Evolutionary conservation across 371 early-diverging fungal species (phyloP).

Genomic region (Mucor circinelloides): DNA sequence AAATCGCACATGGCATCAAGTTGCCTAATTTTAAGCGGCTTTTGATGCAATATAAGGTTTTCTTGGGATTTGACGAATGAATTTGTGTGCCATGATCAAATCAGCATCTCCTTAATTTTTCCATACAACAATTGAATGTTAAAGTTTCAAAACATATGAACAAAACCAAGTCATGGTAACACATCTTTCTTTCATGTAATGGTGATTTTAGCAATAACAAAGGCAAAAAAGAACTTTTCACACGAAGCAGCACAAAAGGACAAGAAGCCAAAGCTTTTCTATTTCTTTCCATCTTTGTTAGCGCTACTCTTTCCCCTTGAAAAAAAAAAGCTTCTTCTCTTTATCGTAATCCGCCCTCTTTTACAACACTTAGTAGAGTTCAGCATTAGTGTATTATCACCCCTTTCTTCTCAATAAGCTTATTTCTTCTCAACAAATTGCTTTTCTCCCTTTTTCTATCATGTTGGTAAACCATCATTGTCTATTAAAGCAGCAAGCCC

Average conservation of each 20-base stretch:
- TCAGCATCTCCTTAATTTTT: background rate
- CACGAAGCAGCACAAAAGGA: background rate
- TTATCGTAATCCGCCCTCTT: background rate
- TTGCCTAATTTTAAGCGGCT: too few relatives aligned
- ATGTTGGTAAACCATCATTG: background rate
- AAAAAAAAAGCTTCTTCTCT: background rate
- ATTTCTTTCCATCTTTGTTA: background rate
- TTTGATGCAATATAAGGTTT: too few relatives aligned
- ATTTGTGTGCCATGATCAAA: background rate
- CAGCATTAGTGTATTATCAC: background rate
- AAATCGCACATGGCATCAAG: too few relatives aligned
- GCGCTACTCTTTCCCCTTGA: background rate
- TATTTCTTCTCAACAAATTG: background rate
- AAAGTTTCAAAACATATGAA: background rate
- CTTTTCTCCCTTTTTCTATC: background rate
- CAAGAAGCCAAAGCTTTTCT: background rate
- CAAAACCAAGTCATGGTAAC: background rate
- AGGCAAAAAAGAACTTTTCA: background rate
- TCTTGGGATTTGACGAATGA: background rate
- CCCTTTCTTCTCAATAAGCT: background rate
- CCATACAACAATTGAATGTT: background rate
- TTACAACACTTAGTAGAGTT: too few relatives aligned
- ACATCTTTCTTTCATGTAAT: background rate
- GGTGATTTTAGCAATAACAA: conserved; percentile 11
- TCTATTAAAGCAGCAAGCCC: background rate